Evolutionary conservation across 805 yeast genomes (phyloP), one percentile per base, ranked within the genome.

Genomic region (Candida maesae): DNA sequence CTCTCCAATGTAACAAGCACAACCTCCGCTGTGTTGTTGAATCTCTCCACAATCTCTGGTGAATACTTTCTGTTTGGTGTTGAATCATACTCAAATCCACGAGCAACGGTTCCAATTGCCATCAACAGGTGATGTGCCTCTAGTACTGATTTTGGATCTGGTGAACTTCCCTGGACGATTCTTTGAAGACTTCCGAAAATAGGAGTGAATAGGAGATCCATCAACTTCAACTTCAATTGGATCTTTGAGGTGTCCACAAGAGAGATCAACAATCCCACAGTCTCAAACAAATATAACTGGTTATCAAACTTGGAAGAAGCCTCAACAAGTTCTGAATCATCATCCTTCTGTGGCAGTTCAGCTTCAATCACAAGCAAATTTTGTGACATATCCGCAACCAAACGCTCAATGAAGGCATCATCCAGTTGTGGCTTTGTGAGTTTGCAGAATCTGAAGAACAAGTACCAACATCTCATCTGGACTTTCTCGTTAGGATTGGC

Each of bases 61-160:
- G 69, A 51, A 38, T 56, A 60, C 38, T 61, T 63, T 31, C 61
- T 62, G 29, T 64, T 51, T 36, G 61, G 58, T 4, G 50, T 31
- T 11, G 56, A 40, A 36, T 57, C 60, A 32, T 53, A 46, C 34
- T 57, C 93, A 53, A 84, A 79, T 5, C 98, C 98, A 58, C 93
- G 78, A 4, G 89, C 83, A 55, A 90, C 73, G 0, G 96, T 87
- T 33, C 96, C 97, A 33, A 91, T 77, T 0, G 96, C 90, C 79
- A 87, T 78, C 36, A 93, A 65, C 25, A 81, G 74, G 59, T 91
- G 97, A 60, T 93, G 96, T 3, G 88, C 82, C 58, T 87, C 93
- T 33, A 86, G 63, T 2, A 82, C 71, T 25, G 73, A 55, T 31
- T 70, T 67, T 27, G 71, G 66, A 20, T 68, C 69, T 42, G 61